These are phyloP conservation scores for Syzygium grande DNA, from an alignment of 345 rosid species.

Conservation along the genomic window DNA sequence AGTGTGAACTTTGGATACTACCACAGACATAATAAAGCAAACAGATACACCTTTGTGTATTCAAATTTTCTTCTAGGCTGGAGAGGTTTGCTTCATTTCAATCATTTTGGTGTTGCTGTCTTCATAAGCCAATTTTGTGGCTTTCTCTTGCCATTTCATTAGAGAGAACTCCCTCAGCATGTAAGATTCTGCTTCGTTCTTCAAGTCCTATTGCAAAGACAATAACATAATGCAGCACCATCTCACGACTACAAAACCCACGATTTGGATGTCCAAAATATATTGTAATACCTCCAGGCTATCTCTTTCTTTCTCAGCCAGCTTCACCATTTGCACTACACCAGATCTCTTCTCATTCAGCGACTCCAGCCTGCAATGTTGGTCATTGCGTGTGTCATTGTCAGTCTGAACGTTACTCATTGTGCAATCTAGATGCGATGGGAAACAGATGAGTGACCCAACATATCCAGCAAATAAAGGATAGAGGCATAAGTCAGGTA, in stretches of 20 bases:
- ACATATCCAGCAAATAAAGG: background rate
- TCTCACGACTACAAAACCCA: background rate
- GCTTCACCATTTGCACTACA: conserved; percentile 96
- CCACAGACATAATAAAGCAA: background rate
- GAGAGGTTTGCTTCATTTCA: conserved; percentile 44
- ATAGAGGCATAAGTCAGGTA: background rate
- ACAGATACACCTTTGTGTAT: conserved; percentile 46
- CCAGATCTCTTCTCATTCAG: conserved; percentile 88
- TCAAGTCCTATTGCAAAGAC: conserved; percentile 51
- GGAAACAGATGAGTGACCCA: background rate
- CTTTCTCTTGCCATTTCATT: conserved; percentile 95
- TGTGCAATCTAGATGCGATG: background rate
- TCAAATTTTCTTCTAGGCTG: conserved; percentile 60
- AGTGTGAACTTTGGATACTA: background rate
- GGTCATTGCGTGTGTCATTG: background rate
- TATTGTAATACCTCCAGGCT: conserved; percentile 68
- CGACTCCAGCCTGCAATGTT: conserved; percentile 56
- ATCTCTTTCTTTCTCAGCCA: conserved; percentile 96
- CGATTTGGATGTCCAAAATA: background rate
- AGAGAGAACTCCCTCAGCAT: conserved; percentile 85
- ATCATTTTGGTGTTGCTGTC: conserved; percentile 52
- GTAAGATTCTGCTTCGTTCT: conserved; percentile 91
- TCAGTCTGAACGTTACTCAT: background rate
- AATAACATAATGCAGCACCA: conserved; percentile 5
- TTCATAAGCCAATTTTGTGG: conserved; percentile 68